Evolutionary conservation across 768 basidiomycete genomes (phyloP).

Genomic region (Neoboletus subvelutipes): DNA sequence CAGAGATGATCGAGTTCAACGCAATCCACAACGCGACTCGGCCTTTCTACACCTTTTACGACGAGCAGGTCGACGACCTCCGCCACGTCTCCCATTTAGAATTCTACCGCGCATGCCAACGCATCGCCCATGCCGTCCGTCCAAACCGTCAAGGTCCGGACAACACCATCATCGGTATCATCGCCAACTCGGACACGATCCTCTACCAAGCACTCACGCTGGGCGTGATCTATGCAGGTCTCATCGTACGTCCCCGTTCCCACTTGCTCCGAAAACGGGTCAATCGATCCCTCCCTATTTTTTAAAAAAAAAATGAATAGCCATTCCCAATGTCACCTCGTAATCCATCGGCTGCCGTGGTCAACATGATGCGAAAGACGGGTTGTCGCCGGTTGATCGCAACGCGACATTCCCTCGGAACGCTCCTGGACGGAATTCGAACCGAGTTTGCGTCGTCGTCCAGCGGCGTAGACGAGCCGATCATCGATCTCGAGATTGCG

Average conservation of each 20-base stretch:
- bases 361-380: conserved; percentile 36
- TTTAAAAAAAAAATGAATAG: not conserved
- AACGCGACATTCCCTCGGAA: conserved; percentile 29
- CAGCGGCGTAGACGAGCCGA: not conserved
- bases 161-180: conserved; percentile 36
- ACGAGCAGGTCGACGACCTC: conserved; percentile 15
- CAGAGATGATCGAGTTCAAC: conserved; percentile 23
- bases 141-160: conserved; percentile 34
- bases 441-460: conserved; percentile 13
- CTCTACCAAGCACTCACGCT: conserved; percentile 42
- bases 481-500: conserved; percentile 11
- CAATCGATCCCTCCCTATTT: not conserved
- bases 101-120: conserved; percentile 45
- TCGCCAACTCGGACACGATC: conserved; percentile 39
- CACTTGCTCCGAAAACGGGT: not conserved
- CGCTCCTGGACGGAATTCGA: conserved; percentile 32
- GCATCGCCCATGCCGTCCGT: conserved; percentile 41
- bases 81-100: conserved; percentile 40
- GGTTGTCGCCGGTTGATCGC: conserved; percentile 41
- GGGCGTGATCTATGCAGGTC: conserved; percentile 31
- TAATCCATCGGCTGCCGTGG: conserved; percentile 36
- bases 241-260: not conserved
- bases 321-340: conserved; percentile 37
- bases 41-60: conserved; percentile 34
- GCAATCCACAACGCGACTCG: conserved; percentile 32